Evolutionary conservation across 495 filamentous ascomycete species (phyloP).

Genomic region (Terfezia boudieri): DNA sequence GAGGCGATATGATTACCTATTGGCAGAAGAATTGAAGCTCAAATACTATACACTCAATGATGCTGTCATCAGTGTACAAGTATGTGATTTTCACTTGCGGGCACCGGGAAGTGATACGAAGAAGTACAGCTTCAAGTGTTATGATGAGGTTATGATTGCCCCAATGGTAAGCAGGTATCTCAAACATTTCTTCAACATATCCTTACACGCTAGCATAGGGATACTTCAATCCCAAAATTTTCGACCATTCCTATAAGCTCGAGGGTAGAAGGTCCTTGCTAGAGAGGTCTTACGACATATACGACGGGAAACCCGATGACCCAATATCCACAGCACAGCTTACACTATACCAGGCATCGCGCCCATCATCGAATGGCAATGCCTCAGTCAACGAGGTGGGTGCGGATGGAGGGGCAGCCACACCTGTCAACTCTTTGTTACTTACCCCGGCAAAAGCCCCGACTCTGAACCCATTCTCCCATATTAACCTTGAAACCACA

Average conservation of each 20-base stretch:
- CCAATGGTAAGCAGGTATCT: slow-evolving; percentile 38
- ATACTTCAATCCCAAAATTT: slow-evolving; percentile 67
- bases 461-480: slow-evolving; percentile 33
- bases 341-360: slow-evolving; percentile 63
- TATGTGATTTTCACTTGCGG: slow-evolving; percentile 69
- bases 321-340: slow-evolving; percentile 68
- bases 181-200: not conserved
- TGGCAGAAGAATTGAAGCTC: slow-evolving; percentile 86
- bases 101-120: slow-evolving; percentile 68
- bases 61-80: slow-evolving; percentile 49
- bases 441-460: slow-evolving; percentile 29
- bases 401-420: slow-evolving; percentile 6
- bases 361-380: slow-evolving; percentile 34
- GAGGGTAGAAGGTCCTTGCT: slow-evolving; percentile 53
- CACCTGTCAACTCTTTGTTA: slow-evolving; percentile 18
- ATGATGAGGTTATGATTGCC: slow-evolving; percentile 78
- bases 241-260: slow-evolving; percentile 61
- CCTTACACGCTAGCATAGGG: slow-evolving; percentile 1
- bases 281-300: slow-evolving; percentile 70
- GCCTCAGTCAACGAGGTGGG: slow-evolving; percentile 21
- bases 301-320: slow-evolving; percentile 77
- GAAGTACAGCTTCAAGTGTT: slow-evolving; percentile 84
- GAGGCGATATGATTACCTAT: slow-evolving; percentile 71
- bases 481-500: slow-evolving; percentile 24
- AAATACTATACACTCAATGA: slow-evolving; percentile 75